Base-by-base conservation (phyloP, 2,329 filamentous ascomycete species). In the Fusarium floridanum region DNA sequence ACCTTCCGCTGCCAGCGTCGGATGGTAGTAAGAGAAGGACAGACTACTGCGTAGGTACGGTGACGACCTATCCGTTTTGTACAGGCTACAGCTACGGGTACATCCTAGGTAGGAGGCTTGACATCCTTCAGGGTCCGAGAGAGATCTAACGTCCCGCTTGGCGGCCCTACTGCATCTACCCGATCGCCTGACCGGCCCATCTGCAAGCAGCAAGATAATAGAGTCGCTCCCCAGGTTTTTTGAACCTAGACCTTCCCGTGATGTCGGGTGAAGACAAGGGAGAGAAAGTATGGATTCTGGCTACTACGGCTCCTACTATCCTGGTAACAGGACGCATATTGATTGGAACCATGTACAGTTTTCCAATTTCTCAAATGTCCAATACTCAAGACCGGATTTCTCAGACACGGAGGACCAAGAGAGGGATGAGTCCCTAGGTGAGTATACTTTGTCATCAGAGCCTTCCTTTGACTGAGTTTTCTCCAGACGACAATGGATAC, bases 351-450 rank as follows among this genome's bases (percentile, higher is more conserved):
- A 83, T 73, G 80, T 86, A 66, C 82, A 85, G 74, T 83, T 80
- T 69, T 83, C 84, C 71, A 79, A 86, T 76, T 86, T 84, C 79
- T 84, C 83, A 70, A 80, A 85, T 36, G 78, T 87, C 61, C 80
- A 85, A 71, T 87, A 82, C 75, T 83, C 81, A 62, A 79, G 83
- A 61, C 72, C 78, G 11, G 79, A 81, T 43, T 82, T 86, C 66
- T 84, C 84, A 60, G 85, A 87, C n/a, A 78, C 77, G 16, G 85
- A 85, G 43, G 77, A 81, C 62, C 53, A 63, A 20, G 69, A 71
- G 34, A 68, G 72, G 70, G 77, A 68, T 24, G 70, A 67, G 37
- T 69, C 61, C 48, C 65, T 71, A 73, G 72, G 77, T 79, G 34
- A 75, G 73, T 72, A 34, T 29, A 53, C 27, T 6, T 10, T 53